These are phyloP conservation scores for Zygoascus ofunaensis DNA, from an alignment of 805 yeast genomes.

Conservation along the genomic window DNA sequence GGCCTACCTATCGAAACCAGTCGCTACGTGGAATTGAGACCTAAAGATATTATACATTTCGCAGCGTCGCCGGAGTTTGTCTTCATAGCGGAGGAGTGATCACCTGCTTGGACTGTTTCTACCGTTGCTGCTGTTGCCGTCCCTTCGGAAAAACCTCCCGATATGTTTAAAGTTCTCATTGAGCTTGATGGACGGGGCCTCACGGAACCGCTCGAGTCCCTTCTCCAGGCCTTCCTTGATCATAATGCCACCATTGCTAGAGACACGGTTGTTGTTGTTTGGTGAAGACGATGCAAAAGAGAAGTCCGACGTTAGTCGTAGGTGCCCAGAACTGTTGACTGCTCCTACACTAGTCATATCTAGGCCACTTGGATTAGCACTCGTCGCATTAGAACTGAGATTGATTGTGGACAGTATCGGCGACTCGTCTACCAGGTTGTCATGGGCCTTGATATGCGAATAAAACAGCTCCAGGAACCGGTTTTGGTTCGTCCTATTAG, in stretches of 20 bases:
- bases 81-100: conserved; percentile 5
- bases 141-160: conserved; percentile 47
- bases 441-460: conserved; percentile 31
- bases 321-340: neutral
- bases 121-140: conserved; percentile 17
- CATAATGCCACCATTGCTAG: conserved; percentile 2
- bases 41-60: conserved; percentile 35
- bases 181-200: conserved; percentile 47
- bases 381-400: neutral
- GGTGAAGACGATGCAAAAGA: neutral
- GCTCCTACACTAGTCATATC: neutral
- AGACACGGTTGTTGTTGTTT: neutral
- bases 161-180: conserved; percentile 58
- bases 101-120: conserved; percentile 3
- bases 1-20: conserved; percentile 32
- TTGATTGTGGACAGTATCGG: conserved; percentile 16
- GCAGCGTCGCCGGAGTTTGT: conserved; percentile 20
- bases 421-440: conserved; percentile 24
- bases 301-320: neutral
- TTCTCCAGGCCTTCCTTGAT: conserved; percentile 11
- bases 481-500: conserved; percentile 30
- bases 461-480: conserved; percentile 34
- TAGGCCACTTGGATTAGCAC: neutral
- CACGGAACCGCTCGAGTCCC: conserved; percentile 23
- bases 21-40: conserved; percentile 35